Base-by-base conservation (phyloP, 768 basidiomycete genomes). In the Lactarius vividus region DNA sequence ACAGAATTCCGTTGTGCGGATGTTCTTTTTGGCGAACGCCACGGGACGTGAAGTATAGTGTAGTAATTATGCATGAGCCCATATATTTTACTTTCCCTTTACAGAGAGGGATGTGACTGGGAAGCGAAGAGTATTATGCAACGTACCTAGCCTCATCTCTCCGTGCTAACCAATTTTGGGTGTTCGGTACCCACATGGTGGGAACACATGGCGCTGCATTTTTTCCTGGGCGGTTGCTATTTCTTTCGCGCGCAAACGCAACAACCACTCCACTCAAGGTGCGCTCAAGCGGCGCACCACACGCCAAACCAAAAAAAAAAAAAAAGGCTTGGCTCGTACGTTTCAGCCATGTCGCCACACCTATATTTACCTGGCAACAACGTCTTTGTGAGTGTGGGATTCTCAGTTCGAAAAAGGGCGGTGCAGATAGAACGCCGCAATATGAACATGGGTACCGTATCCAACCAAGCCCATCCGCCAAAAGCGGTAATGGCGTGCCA, bases 91-190 rank as follows among this genome's bases (percentile, higher is more conserved):
- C 33, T 35, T 29, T 40, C 29, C 31, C 31, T 44, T 56, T 54
- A 55, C 60, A 33, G 3, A 46, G 52, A 42, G 59, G 31, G 26
- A 33, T 20, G 18, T 26, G 23, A 33, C 58, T n/a, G 54, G 58
- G 42, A 59, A 65, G 59, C 23, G 33, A 60, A 9, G 28, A 23
- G 4, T 49, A 52, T 49, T 52, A 52, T 52, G 49, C 49, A 52
- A 65, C 13, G 29, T 18, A 20, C 58, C 42, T 31, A 20, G 18
- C 33, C 59, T 33, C 20, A 26, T 29, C 56, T 57, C 35, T 52
- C 61, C 61, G 65, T 35, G 40, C 52, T 63, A 66, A 44, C 65
- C 61, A 31, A n/a, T 63, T 66, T 63, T 59, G 62, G 66, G 52
- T 35, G 46, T 29, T n/a, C 23, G 20, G 23, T 35, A 63, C 16